A percentile compares a stretch with the other conserved stretches of the same genome.
These are phyloP conservation scores for Hypomyces perniciosus DNA, from an alignment of 2,329 filamentous ascomycete species.

Conservation along the genomic window DNA sequence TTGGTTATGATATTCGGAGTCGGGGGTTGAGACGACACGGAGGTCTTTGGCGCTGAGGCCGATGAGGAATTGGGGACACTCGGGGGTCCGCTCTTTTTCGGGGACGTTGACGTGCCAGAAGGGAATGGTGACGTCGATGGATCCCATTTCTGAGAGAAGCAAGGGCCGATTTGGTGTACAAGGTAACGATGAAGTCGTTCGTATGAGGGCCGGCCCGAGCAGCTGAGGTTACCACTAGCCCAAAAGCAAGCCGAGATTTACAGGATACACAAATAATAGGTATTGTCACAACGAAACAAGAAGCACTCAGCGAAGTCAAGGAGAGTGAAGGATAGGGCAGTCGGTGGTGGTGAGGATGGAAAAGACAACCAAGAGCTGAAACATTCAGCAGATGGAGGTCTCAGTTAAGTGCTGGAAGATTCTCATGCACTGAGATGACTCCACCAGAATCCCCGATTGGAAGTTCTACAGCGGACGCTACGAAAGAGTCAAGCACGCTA, in stretches of 20 bases:
- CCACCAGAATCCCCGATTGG: conserved; percentile 3
- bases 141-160: conserved; percentile 29
- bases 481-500: not conserved
- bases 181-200: too few species aligned
- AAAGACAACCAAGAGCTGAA: not conserved
- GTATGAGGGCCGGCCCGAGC: too few species aligned
- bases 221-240: too few species aligned
- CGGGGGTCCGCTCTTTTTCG: conserved; percentile 48
- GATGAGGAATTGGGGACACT: conserved; percentile 67
- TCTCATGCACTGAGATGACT: not conserved
- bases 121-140: conserved; percentile 34
- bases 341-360: conserved; percentile 4
- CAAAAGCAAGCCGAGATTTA: too few species aligned
- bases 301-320: not conserved
- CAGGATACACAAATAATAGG: not conserved
- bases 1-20: conserved; percentile 56
- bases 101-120: conserved; percentile 85
- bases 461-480: conserved; percentile 6
- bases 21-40: conserved; percentile 62
- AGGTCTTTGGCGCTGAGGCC: conserved; percentile 62
- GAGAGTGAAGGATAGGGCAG: not conserved
- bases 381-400: not conserved
- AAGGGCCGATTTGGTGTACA: not conserved
- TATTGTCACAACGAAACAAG: not conserved
- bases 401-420: not conserved